phyloP scores from a whole-genome alignment of 2,329 filamentous ascomycete genomes.

The Coniochaeta prunicola region DNA sequence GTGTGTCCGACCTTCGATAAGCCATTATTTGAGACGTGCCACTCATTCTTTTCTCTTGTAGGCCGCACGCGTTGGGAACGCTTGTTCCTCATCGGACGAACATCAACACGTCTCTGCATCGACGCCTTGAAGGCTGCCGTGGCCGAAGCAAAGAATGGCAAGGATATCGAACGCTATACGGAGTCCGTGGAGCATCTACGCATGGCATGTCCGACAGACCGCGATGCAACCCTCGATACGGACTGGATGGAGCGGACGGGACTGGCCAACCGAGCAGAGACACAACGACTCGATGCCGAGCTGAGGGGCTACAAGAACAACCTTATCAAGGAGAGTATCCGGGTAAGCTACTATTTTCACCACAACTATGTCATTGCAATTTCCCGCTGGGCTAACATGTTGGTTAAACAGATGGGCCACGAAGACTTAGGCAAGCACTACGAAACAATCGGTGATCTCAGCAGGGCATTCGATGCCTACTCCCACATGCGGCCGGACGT shows the following conservation, averaged over 20 bases:
- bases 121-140: conserved; percentile 79
- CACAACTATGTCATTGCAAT: background rate
- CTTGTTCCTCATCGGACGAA: conserved; percentile 72
- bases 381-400: background rate
- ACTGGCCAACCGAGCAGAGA: conserved; percentile 61
- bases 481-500: conserved; percentile 85
- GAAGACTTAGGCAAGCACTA: conserved; percentile 85
- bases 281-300: conserved; percentile 71
- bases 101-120: conserved; percentile 65
- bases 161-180: conserved; percentile 65
- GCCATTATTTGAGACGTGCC: background rate
- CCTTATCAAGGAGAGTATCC: conserved; percentile 91
- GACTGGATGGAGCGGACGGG: conserved; percentile 69
- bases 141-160: conserved; percentile 66
- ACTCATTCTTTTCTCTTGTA: conserved; percentile 26
- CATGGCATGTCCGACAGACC: conserved; percentile 56
- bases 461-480: conserved; percentile 69
- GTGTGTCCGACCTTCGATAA: conserved; percentile 34
- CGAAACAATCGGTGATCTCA: conserved; percentile 69
- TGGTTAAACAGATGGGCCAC: conserved; percentile 68
- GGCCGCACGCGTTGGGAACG: conserved; percentile 77
- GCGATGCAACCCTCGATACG: conserved; percentile 59
- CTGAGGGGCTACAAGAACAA: conserved; percentile 95
- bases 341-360: conserved; percentile 44
- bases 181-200: conserved; percentile 60